Conservation (phyloP, 1,284 basidiomycete genomes). For the Vanrija pseudolonga region DNA sequence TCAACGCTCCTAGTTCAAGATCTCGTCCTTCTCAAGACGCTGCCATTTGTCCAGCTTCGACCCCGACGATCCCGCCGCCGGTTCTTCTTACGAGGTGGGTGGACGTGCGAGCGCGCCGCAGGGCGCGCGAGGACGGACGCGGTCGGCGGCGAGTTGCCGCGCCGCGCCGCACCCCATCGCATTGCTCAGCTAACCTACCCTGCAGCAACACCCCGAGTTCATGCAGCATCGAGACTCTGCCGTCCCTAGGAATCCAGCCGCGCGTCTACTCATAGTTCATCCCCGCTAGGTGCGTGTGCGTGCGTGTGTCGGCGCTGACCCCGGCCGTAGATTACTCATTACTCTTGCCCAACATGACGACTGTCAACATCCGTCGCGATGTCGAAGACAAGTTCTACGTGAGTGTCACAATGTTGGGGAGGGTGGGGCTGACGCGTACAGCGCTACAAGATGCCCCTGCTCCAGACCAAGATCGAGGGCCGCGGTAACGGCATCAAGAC, state of each 20-base stretch:
- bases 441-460: conserved; percentile 76
- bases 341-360: conserved; percentile 67
- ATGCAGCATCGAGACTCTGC: conserved; percentile 19
- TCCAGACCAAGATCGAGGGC: conserved; percentile 96
- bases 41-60: background rate
- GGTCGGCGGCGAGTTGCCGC: no score
- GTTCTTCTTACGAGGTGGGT: background rate
- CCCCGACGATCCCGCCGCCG: conserved; percentile 1
- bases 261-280: conserved; percentile 8
- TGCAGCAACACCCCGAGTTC: conserved; percentile 18
- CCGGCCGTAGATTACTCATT: conserved; percentile 14
- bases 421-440: conserved; percentile 8
- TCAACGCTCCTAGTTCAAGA: conserved; percentile 14
- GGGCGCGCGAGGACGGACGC: background rate
- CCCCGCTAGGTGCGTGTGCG: conserved; percentile 19
- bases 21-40: conserved; percentile 9
- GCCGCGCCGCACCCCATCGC: no score
- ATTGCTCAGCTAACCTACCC: background rate
- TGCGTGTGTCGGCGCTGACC: background rate
- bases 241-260: background rate
- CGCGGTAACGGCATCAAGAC: conserved; percentile 99
- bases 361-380: conserved; percentile 95
- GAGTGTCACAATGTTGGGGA: conserved; percentile 18
- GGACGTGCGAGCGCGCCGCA: background rate
- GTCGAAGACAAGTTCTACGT: conserved; percentile 71